Base-by-base conservation (phyloP, 805 yeast genomes). In the Wickerhamomyces mucosus region DNA sequence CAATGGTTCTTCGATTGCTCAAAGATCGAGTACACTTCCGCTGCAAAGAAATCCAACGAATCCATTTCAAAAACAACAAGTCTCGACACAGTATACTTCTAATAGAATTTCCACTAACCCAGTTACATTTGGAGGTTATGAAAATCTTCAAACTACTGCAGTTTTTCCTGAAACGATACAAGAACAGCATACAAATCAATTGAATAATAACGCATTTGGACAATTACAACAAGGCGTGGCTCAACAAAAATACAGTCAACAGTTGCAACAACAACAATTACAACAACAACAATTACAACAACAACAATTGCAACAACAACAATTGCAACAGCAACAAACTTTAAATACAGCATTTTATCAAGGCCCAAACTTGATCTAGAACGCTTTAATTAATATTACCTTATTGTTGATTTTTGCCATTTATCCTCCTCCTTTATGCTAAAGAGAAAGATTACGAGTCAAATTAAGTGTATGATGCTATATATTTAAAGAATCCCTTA, bases 101-200 rank as follows among this genome's bases (percentile, higher is more conserved):
- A 55, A 30, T 34, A 68, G 42, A 56, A 61, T 43, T 21, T 35
- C 40, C 4, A 18, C 36, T 18, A 37, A 18, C 31, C 58, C 64
- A 12, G 79, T 72, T 45, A 78, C 85, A 2, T 80, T 84, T 21
- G 89, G 88, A 4, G 89, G 88, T 0, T 63, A 76, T 37, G 88
- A 80, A 47, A 59, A 60, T 31, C 51, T 78, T 27, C 78, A 78
- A 8, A 78, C 86, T 1, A 57, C 69, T 4, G 71, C 85, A 3
- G 81, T 77, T 7, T 80, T 78, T 44, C 84, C 83, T 0, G 75
- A 75, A 42, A 75, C 82, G 7, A 72, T 69, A 42, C 58, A 56
- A 32, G 64, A 58, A 20, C 55, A 48, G 19, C 45, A 45, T 16
- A 50, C 52, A 3, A 59, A 58, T 14, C 64, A 58, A 32, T 54